phyloP scores from a whole-genome alignment of 2,329 filamentous ascomycete species.

The Xylaria sp. region DNA sequence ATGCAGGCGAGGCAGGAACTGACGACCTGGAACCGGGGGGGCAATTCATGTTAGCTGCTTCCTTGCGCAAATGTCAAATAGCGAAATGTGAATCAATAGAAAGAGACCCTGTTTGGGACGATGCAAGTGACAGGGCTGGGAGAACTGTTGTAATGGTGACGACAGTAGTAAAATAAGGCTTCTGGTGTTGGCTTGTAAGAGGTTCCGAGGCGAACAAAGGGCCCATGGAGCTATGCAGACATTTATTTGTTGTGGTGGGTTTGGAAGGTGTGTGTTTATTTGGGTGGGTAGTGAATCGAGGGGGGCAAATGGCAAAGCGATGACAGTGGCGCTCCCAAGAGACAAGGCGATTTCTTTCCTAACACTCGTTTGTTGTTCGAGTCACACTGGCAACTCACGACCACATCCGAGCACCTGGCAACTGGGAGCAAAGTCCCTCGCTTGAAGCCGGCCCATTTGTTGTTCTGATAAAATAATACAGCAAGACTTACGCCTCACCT shows the following conservation, averaged over 20 bases:
- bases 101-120: neutral
- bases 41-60: constrained; percentile 21
- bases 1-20: constrained; percentile 74
- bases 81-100: neutral
- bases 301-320: neutral
- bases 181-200: neutral
- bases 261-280: neutral
- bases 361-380: neutral
- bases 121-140: neutral
- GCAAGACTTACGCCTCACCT: constrained; percentile 77
- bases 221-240: neutral
- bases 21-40: constrained; percentile 67
- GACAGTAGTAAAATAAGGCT: too few relatives aligned
- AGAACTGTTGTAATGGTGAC: neutral
- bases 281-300: neutral
- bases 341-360: neutral
- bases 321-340: neutral
- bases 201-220: constrained; percentile 4
- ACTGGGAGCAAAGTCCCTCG: neutral
- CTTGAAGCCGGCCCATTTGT: neutral
- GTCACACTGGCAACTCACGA: neutral
- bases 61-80: neutral
- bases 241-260: neutral
- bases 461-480: constrained; percentile 41
- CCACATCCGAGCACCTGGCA: constrained; percentile 3